Evolutionary conservation across 352 stramenopile species (phyloP).

Genomic region (Globisporangium polare): DNA sequence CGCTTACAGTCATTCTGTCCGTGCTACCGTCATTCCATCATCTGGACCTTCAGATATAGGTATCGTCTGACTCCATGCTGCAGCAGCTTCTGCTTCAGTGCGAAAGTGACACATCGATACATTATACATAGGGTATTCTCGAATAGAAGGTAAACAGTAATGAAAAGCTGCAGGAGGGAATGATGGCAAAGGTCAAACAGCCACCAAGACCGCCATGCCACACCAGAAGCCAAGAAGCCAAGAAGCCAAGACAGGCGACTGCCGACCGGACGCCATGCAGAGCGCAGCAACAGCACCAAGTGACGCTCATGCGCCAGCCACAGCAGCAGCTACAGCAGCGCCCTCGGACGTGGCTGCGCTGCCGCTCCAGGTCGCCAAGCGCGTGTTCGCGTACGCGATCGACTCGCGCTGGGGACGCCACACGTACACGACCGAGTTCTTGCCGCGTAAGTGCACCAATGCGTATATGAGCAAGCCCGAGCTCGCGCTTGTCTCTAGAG

Average conservation of each 20-base stretch:
- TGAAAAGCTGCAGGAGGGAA: too few species aligned
- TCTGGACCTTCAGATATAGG: too few species aligned
- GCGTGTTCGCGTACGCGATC: slow-evolving; percentile 6
- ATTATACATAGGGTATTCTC: too few species aligned
- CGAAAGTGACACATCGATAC: too few species aligned
- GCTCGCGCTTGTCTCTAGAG: slow-evolving; percentile 6
- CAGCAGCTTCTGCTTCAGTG: too few species aligned
- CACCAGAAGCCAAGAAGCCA: too few species aligned
- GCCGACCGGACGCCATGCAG: not conserved
- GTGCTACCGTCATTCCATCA: too few species aligned
- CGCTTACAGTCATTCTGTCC: too few species aligned
- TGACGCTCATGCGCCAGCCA: not conserved
- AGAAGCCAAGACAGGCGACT: not conserved
- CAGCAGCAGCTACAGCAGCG: not conserved
- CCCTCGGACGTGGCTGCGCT: not conserved
- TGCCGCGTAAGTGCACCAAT: slow-evolving; percentile 11
- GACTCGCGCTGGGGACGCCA: slow-evolving; percentile 7
- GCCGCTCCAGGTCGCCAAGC: slow-evolving; percentile 9
- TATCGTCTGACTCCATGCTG: too few species aligned
- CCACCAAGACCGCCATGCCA: too few species aligned
- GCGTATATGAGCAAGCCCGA: slow-evolving; percentile 5
- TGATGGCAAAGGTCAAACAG: too few species aligned
- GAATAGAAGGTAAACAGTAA: too few species aligned
- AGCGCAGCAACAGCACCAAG: not conserved
- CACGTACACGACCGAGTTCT: slow-evolving; percentile 11